phyloP scores from a whole-genome alignment of 371 early-diverging fungal species.

The Rhizopus arrhizus region DNA sequence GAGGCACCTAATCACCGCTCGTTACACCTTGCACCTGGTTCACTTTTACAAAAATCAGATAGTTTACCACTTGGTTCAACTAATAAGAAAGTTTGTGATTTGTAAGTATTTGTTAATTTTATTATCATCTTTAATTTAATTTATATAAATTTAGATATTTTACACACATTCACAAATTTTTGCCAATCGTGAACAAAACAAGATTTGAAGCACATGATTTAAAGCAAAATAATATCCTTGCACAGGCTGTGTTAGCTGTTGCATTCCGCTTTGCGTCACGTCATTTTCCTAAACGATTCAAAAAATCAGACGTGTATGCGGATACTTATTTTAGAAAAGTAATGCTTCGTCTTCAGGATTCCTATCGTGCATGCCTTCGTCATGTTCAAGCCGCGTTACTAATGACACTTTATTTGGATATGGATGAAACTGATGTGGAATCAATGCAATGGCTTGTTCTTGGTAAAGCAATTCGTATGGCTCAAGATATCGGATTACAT shows the following conservation, averaged over 20 bases:
- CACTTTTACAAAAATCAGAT: neutral
- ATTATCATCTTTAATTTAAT: neutral
- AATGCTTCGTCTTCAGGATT: constrained; percentile 41
- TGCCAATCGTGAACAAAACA: constrained; percentile 60
- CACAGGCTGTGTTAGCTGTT: constrained; percentile 57
- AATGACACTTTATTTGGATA: constrained; percentile 49
- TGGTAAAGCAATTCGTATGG: constrained; percentile 69
- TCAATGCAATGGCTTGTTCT: constrained; percentile 59
- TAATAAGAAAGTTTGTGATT: constrained; percentile 18
- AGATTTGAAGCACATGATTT: constrained; percentile 48
- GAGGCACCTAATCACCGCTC: neutral
- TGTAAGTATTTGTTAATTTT: constrained; percentile 23
- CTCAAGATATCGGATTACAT: constrained; percentile 71
- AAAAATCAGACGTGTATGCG: constrained; percentile 37
- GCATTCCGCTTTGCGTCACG: constrained; percentile 46
- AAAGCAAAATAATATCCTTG: constrained; percentile 42
- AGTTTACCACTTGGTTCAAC: constrained; percentile 12
- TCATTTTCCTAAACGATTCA: constrained; percentile 30
- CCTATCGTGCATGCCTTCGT: constrained; percentile 35
- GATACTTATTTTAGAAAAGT: constrained; percentile 42
- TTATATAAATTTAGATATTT: constrained; percentile 45
- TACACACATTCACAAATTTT: constrained; percentile 55
- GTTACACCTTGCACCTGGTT: neutral
- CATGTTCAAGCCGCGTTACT: constrained; percentile 51
- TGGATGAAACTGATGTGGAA: constrained; percentile 50